Conservation (phyloP, 805 yeast species). For the Hanseniaspora lindneri region DNA sequence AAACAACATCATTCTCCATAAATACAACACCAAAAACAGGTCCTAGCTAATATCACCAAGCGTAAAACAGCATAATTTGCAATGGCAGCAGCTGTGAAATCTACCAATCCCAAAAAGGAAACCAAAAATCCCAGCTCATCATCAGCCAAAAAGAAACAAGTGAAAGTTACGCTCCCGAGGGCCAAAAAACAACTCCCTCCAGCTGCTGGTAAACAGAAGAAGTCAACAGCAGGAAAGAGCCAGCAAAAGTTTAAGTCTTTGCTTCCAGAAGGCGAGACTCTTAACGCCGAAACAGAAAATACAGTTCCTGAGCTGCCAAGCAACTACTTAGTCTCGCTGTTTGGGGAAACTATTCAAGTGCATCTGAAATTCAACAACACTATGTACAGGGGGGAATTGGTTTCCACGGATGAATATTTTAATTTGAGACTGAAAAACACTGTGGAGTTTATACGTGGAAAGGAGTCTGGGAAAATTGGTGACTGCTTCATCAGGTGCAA, state of each 20-base stretch:
- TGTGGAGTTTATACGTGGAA: slow-evolving; percentile 40
- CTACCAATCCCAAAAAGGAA: neutral
- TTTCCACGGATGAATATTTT: slow-evolving; percentile 85
- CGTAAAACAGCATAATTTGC: neutral
- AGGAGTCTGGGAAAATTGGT: slow-evolving; percentile 44
- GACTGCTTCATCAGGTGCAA: slow-evolving; percentile 84
- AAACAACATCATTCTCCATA: too few relatives aligned
- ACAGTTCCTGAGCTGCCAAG: slow-evolving; percentile 64
- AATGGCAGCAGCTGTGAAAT: neutral
- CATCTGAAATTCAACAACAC: slow-evolving; percentile 83
- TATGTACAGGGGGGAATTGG: slow-evolving; percentile 68
- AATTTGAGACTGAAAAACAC: slow-evolving; percentile 64
- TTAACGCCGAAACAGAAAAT: neutral
- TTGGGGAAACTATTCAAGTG: slow-evolving; percentile 60
- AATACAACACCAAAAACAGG: too few relatives aligned
- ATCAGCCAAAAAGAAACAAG: neutral
- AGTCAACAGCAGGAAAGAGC: neutral
- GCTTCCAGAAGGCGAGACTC: neutral
- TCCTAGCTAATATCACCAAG: neutral
- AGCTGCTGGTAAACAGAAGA: neutral
- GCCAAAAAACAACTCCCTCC: neutral
- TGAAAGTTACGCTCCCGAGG: slow-evolving; percentile 8
- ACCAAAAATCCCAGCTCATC: neutral
- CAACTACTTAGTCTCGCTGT: slow-evolving; percentile 70
- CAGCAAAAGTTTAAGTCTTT: neutral